A percentile compares a stretch with the other conserved stretches of the same genome.
Conservation (phyloP, 768 basidiomycete species). For the Suillus brevipes region DNA sequence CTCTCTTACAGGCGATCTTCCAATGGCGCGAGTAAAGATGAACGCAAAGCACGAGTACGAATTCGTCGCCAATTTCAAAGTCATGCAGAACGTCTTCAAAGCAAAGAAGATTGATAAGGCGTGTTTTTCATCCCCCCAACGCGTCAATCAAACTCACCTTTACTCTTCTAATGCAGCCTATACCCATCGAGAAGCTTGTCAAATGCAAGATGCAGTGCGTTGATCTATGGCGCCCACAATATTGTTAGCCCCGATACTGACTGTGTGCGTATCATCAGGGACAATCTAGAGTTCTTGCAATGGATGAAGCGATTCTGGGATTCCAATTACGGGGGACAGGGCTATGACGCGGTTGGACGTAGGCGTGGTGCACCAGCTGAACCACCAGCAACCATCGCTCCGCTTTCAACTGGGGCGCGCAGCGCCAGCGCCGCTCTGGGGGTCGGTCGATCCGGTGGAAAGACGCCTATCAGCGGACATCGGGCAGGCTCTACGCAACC, state of each 20-base stretch:
- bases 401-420: slow-evolving; percentile 47
- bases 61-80: slow-evolving; percentile 92
- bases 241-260: slow-evolving; percentile 15
- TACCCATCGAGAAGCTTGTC: slow-evolving; percentile 89
- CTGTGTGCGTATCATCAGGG: slow-evolving; percentile 44
- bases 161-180: slow-evolving; percentile 59
- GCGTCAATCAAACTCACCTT: slow-evolving; percentile 8
- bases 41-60: slow-evolving; percentile 96
- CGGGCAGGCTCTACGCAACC: slow-evolving; percentile 66
- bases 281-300: slow-evolving; percentile 98
- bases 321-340: slow-evolving; percentile 81
- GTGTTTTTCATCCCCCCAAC: slow-evolving; percentile 21
- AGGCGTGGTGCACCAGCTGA: slow-evolving; percentile 78
- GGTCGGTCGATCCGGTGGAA: slow-evolving; percentile 57
- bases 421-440: slow-evolving; percentile 35
- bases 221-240: slow-evolving; percentile 10
- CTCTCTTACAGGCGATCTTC: slow-evolving; percentile 69
- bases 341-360: slow-evolving; percentile 82
- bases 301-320: slow-evolving; percentile 99
- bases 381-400: slow-evolving; percentile 76
- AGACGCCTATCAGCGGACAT: slow-evolving; percentile 70
- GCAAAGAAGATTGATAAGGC: slow-evolving; percentile 93
- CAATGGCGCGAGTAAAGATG: slow-evolving; percentile 93
- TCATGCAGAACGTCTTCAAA: slow-evolving; percentile 92
- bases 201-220: slow-evolving; percentile 99